Conservation (phyloP, 129 eudicot genomes). For the Escallonia herrerae region DNA sequence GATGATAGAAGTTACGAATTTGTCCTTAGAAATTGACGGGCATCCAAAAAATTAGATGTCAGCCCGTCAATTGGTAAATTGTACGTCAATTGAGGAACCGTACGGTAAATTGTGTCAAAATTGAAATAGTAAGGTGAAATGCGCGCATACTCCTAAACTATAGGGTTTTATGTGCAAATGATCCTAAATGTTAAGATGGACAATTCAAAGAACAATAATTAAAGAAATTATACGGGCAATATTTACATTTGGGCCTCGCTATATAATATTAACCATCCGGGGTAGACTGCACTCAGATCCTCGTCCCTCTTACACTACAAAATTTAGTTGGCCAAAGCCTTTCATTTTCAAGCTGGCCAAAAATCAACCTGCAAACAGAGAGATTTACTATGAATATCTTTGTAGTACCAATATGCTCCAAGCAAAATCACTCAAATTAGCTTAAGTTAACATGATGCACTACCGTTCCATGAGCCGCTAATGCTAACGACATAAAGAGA, state of each 20-base stretch:
- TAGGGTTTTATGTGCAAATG: too few species aligned
- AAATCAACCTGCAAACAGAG: conserved; percentile 30
- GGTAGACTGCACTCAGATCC: conserved; percentile 7
- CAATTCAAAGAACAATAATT: background rate
- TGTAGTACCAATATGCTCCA: background rate
- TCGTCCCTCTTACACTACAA: conserved; percentile 27
- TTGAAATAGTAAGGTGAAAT: too few species aligned
- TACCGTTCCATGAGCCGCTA: background rate
- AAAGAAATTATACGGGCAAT: conserved; percentile 11
- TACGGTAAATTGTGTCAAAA: too few species aligned
- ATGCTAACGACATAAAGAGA: background rate
- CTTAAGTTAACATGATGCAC: background rate
- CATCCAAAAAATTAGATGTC: too few species aligned
- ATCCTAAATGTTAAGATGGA: background rate
- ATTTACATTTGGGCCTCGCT: conserved; percentile 22
- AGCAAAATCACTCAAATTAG: background rate
- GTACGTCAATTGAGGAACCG: too few species aligned
- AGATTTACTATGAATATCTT: background rate
- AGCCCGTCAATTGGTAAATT: too few species aligned
- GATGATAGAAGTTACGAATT: too few species aligned
- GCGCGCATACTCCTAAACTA: too few species aligned
- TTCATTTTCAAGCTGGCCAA: conserved; percentile 8
- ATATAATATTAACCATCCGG: conserved; percentile 1
- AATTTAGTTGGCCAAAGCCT: conserved; percentile 21
- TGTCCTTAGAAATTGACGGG: too few species aligned